These are phyloP conservation scores for Lagerstroemia speciosa DNA, from an alignment of 345 rosid genomes.

Conservation along the genomic window DNA sequence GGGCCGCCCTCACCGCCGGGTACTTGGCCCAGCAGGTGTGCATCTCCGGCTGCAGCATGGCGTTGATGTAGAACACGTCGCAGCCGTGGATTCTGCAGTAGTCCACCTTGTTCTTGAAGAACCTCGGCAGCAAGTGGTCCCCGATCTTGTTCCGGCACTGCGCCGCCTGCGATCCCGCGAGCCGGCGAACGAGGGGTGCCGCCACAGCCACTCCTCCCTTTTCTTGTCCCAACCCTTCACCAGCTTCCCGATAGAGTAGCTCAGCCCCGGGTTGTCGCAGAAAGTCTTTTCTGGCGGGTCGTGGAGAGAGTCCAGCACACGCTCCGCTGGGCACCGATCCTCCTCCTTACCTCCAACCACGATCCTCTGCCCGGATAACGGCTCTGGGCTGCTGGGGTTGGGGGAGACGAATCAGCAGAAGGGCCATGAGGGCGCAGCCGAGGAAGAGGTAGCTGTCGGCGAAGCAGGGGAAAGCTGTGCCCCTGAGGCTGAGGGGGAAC, in stretches of 20 bases:
- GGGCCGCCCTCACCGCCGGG: constrained; percentile 73
- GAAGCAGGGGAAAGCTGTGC: constrained; percentile 22
- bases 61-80: constrained; percentile 77
- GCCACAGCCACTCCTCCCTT: constrained; percentile 53
- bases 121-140: constrained; percentile 67
- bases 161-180: constrained; percentile 76
- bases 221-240: constrained; percentile 74
- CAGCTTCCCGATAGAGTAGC: constrained; percentile 50
- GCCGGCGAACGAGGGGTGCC: constrained; percentile 59
- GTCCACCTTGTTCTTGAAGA: constrained; percentile 88
- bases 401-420: constrained; percentile 35
- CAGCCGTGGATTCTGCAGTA: constrained; percentile 79
- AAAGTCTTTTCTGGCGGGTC: constrained; percentile 57
- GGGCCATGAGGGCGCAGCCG: constrained; percentile 54
- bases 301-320: constrained; percentile 21
- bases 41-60: constrained; percentile 75
- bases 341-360: not conserved
- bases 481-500: constrained; percentile 24
- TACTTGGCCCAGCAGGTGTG: constrained; percentile 70
- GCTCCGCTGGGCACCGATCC: not conserved
- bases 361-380: not conserved
- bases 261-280: constrained; percentile 67
- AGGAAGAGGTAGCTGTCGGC: constrained; percentile 46
- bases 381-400: not conserved
- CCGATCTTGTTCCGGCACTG: constrained; percentile 88